Evolutionary conservation across 345 rosid genomes (phyloP).

Genomic region (Brassica rapa): DNA sequence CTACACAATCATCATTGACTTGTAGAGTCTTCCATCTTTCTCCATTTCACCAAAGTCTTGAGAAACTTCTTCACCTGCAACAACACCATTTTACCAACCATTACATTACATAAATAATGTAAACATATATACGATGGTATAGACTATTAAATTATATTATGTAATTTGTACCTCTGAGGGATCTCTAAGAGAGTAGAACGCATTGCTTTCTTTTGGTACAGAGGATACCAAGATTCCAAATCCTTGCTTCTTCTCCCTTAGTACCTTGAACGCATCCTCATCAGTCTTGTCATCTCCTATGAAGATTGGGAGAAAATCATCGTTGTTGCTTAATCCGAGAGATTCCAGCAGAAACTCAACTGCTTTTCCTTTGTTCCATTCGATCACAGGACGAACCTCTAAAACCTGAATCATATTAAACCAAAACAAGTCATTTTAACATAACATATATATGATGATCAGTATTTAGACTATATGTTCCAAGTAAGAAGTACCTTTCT

Average conservation of each 20-base stretch:
- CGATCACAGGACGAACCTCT: constrained; percentile 91
- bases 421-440: not conserved
- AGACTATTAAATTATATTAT: not conserved
- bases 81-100: not conserved
- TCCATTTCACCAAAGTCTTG: constrained; percentile 68
- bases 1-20: constrained; percentile 19
- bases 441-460: not conserved
- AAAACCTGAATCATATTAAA: constrained; percentile 57
- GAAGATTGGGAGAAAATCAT: constrained; percentile 78
- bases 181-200: constrained; percentile 75
- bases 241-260: constrained; percentile 61
- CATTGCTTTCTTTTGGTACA: constrained; percentile 74
- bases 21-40: constrained; percentile 35
- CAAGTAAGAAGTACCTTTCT: constrained; percentile 58
- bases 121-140: not conserved
- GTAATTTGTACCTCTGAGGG: constrained; percentile 64
- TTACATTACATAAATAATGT: not conserved
- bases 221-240: constrained; percentile 87
- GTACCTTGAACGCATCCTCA: constrained; percentile 93
- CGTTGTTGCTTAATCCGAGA: constrained; percentile 64
- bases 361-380: constrained; percentile 97
- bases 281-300: constrained; percentile 90
- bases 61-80: constrained; percentile 88
- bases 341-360: constrained; percentile 88
- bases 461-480: not conserved